Conservation (phyloP, 176 grass and related monocot genomes). For the Zoysia japonica region DNA sequence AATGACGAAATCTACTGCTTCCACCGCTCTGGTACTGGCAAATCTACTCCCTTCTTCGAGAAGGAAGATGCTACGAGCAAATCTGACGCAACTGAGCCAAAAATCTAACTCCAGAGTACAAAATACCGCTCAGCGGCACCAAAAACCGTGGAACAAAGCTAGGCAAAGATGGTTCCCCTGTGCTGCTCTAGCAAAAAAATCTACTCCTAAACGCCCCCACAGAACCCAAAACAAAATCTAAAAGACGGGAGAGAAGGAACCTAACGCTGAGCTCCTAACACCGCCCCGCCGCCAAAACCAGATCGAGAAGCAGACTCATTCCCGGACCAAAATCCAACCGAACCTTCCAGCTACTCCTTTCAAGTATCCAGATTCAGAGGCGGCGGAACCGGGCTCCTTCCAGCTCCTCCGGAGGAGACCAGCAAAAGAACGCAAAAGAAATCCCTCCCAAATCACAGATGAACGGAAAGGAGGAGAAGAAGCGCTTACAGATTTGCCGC, state of each 20-base stretch:
- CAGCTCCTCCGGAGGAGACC: neutral
- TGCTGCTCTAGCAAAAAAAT: neutral
- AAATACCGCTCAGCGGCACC: neutral
- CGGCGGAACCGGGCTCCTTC: neutral
- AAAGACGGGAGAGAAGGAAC: neutral
- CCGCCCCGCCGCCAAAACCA: slow-evolving; percentile 12
- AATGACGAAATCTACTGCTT: neutral
- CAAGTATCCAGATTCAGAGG: neutral
- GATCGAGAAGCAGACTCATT: neutral
- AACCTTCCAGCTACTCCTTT: neutral
- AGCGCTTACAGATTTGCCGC: slow-evolving; percentile 19
- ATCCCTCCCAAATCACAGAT: neutral
- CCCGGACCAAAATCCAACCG: neutral
- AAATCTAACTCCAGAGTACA: neutral
- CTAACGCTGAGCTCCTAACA: neutral
- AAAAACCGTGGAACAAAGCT: neutral
- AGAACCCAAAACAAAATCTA: neutral
- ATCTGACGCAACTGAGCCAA: neutral
- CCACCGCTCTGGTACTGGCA: neutral
- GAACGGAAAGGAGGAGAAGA: neutral
- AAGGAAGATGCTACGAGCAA: neutral
- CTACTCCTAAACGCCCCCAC: too few relatives aligned
- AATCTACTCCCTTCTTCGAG: neutral
- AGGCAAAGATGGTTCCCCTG: neutral
- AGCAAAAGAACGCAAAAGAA: neutral